Evolutionary conservation across 208 protist species (phyloP), one percentile per base, ranked within the genome.

Genomic region (Leishmania lainsoni): DNA sequence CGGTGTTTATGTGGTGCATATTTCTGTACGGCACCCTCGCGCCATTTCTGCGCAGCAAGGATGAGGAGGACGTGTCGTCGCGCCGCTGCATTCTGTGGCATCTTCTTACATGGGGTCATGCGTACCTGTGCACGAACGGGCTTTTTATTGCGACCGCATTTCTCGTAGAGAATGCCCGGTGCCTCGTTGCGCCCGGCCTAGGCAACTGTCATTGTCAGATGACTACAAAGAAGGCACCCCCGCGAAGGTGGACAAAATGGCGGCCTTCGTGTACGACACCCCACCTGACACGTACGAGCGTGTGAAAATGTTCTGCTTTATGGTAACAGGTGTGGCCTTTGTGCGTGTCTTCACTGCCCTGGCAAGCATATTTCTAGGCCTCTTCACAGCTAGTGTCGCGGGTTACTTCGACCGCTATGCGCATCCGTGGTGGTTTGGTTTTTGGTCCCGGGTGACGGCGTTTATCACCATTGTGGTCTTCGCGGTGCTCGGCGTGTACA

Each of bases 211-310:
- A 3, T 73, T 95, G 58, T 87, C 88, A 32, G 81, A 93, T 51
- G 89, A 92, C 73, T 95, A 97, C 83, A 68, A 94, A 10, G 82
- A 92, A n/a, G 77, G 71, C 26, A 80, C 87, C 29, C 94, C 94
- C 2, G 73, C 82, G 0, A 84, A 92, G 65, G 91, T 91, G 45
- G 86, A 87, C 61, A 87, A 87, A 20, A 81, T 90, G 61, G 84
- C 88, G 22, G 92, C 94, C 9, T 88, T 97, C 29, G 78, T 79
- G 52, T 95, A 97, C 79, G 92, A 95, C 77, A 97, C 92, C 3
- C 92, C 94, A n/a, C 78, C 91, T 76, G 91, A 75, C 22, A 58
- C 74, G 10, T 97, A 97, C 84, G 92, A 97, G 77, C 76, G 81
- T 42, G 29, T 90, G 17, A 98, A 98, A 61, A 77, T 93, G 10